phyloP scores from a whole-genome alignment of 78 protist species.

The Dictyostelium firmibasis region DNA sequence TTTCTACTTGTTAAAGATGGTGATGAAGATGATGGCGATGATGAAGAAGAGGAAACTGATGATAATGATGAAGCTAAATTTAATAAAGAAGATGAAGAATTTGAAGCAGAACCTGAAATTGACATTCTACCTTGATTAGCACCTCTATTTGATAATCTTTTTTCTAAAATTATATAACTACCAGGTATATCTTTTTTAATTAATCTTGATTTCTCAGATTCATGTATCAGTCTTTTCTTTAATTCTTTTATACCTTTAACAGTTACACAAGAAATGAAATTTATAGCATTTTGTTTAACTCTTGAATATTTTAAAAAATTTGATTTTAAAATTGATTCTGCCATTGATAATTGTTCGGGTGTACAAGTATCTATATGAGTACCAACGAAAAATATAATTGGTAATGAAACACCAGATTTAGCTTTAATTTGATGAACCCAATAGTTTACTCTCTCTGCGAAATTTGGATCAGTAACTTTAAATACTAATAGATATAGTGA shows the following conservation, averaged over 20 bases:
- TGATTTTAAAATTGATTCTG: slow-evolving; percentile 25
- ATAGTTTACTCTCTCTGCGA: slow-evolving; percentile 70
- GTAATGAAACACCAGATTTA: slow-evolving; percentile 12
- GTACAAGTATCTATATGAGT: slow-evolving; percentile 73
- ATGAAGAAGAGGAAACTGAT: too few species aligned
- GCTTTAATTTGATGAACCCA: slow-evolving; percentile 71
- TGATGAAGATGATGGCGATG: background rate
- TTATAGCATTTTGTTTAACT: slow-evolving; percentile 25
- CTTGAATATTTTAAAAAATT: slow-evolving; percentile 11
- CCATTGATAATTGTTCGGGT: slow-evolving; percentile 45
- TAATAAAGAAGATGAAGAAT: background rate
- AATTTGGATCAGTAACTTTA: slow-evolving; percentile 49
- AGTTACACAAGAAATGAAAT: slow-evolving; percentile 43
- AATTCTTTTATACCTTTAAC: slow-evolving; percentile 67
- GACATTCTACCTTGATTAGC: slow-evolving; percentile 65
- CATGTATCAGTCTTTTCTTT: slow-evolving; percentile 26
- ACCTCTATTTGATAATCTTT: slow-evolving; percentile 54
- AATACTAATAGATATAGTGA: slow-evolving; percentile 64
- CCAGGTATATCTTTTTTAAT: slow-evolving; percentile 76
- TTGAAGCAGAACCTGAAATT: background rate
- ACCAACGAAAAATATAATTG: slow-evolving; percentile 57
- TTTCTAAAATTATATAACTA: slow-evolving; percentile 34
- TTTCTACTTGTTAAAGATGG: background rate
- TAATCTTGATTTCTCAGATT: slow-evolving; percentile 44
- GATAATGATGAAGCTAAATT: background rate